These are phyloP conservation scores for Cytospora leucostoma DNA, from an alignment of 2,329 filamentous ascomycete species.

Conservation along the genomic window DNA sequence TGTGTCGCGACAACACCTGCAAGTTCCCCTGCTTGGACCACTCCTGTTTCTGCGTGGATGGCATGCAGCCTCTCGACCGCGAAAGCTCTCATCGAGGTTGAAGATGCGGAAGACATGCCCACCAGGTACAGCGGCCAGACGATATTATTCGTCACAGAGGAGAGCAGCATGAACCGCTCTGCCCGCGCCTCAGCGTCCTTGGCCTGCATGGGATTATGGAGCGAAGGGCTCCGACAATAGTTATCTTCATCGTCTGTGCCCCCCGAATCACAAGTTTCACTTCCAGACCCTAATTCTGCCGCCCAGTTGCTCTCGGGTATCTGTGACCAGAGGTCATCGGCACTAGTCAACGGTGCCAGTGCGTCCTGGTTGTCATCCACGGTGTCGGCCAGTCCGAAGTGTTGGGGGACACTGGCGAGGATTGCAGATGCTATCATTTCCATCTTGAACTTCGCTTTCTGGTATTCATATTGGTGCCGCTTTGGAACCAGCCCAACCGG, in stretches of 20 bases:
- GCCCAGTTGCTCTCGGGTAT: constrained; percentile 13
- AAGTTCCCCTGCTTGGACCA: constrained; percentile 47
- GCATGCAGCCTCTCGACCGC: constrained; percentile 47
- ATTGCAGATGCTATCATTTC: constrained; percentile 45
- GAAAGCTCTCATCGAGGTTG: constrained; percentile 44
- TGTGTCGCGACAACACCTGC: constrained; percentile 45
- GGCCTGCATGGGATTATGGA: constrained; percentile 44
- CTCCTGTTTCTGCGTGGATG: constrained; percentile 48
- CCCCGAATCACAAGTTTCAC: neutral
- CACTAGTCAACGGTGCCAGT: constrained; percentile 28
- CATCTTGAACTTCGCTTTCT: constrained; percentile 43
- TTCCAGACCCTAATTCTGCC: constrained; percentile 19
- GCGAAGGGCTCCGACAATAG: constrained; percentile 38
- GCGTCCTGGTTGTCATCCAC: constrained; percentile 37
- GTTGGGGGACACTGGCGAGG: constrained; percentile 50
- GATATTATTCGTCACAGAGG: constrained; percentile 49
- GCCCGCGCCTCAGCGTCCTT: constrained; percentile 41
- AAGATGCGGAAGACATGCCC: constrained; percentile 50
- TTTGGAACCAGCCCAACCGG: constrained; percentile 16
- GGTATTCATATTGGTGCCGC: constrained; percentile 36
- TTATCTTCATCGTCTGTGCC: constrained; percentile 12
- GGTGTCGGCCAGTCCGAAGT: constrained; percentile 50
- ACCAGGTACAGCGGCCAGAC: constrained; percentile 54
- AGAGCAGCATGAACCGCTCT: constrained; percentile 50
- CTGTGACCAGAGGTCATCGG: constrained; percentile 21